A percentile compares a stretch with the other conserved stretches of the same genome.
phyloP scores from a whole-genome alignment of 768 basidiomycete species.

The Termitomyces sp. region DNA sequence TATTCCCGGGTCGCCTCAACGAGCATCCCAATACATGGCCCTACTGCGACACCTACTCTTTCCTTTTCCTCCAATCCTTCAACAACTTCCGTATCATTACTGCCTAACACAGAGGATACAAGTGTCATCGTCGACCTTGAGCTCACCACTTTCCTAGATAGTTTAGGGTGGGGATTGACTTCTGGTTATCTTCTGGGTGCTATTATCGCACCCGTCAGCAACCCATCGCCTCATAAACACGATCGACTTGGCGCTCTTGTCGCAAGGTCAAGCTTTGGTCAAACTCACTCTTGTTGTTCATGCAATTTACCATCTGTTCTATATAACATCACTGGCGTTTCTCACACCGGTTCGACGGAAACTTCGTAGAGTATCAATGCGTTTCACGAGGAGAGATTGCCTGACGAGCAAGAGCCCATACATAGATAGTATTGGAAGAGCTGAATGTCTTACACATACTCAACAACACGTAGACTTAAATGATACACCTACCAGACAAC shows the following conservation, averaged over 20 bases:
- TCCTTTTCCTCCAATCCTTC: neutral
- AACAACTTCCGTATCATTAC: neutral
- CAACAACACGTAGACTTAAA: too few relatives aligned
- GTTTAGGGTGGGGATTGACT: constrained; percentile 14
- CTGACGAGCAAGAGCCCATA: too few relatives aligned
- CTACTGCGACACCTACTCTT: neutral
- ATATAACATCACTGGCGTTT: neutral
- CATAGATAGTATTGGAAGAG: too few relatives aligned
- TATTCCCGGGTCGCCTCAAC: neutral
- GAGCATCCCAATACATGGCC: neutral
- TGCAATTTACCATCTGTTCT: neutral
- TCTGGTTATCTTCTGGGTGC: neutral
- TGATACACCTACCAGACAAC: too few relatives aligned
- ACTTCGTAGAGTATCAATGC: too few relatives aligned
- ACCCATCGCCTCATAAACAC: too few relatives aligned
- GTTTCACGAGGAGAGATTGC: too few relatives aligned
- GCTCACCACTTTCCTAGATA: constrained; percentile 17
- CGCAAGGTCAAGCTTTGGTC: constrained; percentile 3
- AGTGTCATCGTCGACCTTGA: constrained; percentile 21
- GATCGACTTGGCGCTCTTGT: constrained; percentile 4
- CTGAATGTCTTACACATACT: too few relatives aligned
- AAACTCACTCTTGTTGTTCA: constrained; percentile 7
- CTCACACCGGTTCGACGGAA: too few relatives aligned
- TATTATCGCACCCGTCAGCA: neutral
- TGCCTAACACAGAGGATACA: constrained; percentile 2